Conservation (phyloP, 495 filamentous ascomycete genomes). For the Chaetomium tenue region DNA sequence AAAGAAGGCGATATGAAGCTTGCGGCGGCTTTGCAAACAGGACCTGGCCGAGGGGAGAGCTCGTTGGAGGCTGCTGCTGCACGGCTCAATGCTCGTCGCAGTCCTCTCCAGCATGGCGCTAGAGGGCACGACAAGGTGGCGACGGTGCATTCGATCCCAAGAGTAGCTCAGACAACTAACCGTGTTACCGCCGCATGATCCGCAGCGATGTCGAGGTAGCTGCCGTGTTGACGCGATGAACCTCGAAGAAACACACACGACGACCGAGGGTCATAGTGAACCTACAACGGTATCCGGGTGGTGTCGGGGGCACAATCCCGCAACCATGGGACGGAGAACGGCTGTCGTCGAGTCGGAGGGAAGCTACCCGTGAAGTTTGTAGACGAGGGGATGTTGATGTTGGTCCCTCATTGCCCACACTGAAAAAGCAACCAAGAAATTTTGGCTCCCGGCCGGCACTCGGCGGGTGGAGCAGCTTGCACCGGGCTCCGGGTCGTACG, state of each 20-base stretch:
- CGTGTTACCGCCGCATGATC: slow-evolving; percentile 16
- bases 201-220: neutral
- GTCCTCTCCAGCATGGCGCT: slow-evolving; percentile 79
- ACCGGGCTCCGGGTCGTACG: too few relatives aligned
- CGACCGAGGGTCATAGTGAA: slow-evolving; percentile 4
- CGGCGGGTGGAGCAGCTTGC: too few relatives aligned
- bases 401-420: too few relatives aligned
- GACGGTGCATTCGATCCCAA: slow-evolving; percentile 10
- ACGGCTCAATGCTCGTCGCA: slow-evolving; percentile 72
- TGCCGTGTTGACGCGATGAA: neutral
- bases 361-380: too few relatives aligned
- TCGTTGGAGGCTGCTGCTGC: slow-evolving; percentile 59
- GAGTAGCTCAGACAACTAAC: neutral
- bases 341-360: too few relatives aligned
- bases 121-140: neutral
- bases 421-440: too few relatives aligned
- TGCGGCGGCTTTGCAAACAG: slow-evolving; percentile 56
- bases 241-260: neutral
- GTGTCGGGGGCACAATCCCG: too few relatives aligned
- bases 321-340: too few relatives aligned
- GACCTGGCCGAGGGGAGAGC: slow-evolving; percentile 58
- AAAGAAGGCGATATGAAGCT: slow-evolving; percentile 66
- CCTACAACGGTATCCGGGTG: neutral
- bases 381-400: too few relatives aligned
- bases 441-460: too few relatives aligned